Percentiles rank a stretch among this genome's conserved stretches.
Conservation (phyloP, 2,329 filamentous ascomycete species). For the Claviceps fusiformis region DNA sequence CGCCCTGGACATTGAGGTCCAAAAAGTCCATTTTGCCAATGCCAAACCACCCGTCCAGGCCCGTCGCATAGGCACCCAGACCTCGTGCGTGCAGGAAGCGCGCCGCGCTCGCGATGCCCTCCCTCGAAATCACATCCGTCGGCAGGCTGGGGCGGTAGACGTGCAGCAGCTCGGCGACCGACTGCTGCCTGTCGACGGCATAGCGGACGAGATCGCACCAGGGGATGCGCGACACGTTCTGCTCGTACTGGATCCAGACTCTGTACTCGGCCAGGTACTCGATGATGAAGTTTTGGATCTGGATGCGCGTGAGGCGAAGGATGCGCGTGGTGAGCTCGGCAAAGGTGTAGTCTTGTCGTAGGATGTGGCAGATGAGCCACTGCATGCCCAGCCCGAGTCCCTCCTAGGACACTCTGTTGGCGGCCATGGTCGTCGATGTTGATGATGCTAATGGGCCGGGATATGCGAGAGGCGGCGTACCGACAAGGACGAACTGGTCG, state of each 20-base stretch:
- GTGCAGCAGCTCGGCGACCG: constrained; percentile 6
- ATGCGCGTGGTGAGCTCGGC: constrained; percentile 7
- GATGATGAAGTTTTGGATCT: constrained; percentile 12
- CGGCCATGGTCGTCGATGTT: background rate
- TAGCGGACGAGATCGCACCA: constrained; percentile 5
- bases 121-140: constrained; percentile 10
- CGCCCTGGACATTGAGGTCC: constrained; percentile 10
- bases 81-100: constrained; percentile 9
- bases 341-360: constrained; percentile 11
- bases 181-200: constrained; percentile 4
- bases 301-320: constrained; percentile 10
- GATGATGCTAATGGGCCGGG: background rate
- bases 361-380: constrained; percentile 14
- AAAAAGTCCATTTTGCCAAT: constrained; percentile 11
- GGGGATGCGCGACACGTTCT: constrained; percentile 6
- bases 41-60: constrained; percentile 9
- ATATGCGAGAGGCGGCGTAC: background rate
- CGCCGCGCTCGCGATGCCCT: constrained; percentile 8
- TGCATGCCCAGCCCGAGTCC: constrained; percentile 12
- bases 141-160: constrained; percentile 11
- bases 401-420: constrained; percentile 10
- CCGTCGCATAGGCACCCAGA: background rate
- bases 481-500: background rate
- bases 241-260: constrained; percentile 11
- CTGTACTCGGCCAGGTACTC: constrained; percentile 11